Evolutionary conservation across 495 filamentous ascomycete genomes (phyloP).

Genomic region (Neurospora hispaniola): DNA sequence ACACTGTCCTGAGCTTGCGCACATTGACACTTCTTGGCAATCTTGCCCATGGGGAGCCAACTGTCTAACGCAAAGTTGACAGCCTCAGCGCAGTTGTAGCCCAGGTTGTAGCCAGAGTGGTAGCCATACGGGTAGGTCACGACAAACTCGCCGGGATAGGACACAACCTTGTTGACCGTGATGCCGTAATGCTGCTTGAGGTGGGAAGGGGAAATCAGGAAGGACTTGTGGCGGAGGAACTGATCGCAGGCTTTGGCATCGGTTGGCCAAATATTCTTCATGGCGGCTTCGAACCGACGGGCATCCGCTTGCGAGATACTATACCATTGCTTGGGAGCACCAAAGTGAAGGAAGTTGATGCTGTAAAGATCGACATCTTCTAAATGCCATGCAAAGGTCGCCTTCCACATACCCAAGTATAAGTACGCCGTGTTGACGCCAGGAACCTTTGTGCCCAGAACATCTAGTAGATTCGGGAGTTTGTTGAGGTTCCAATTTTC

Average conservation of each 20-base stretch:
- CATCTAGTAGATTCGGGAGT: constrained; percentile 84
- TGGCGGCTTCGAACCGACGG: constrained; percentile 84
- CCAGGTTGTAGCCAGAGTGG: constrained; percentile 95
- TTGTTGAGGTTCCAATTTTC: constrained; percentile 89
- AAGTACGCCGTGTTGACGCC: constrained; percentile 99
- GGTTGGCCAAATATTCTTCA: constrained; percentile 90
- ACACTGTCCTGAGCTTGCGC: constrained; percentile 80
- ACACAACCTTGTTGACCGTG: constrained; percentile 90
- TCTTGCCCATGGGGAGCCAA: constrained; percentile 89
- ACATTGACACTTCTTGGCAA: constrained; percentile 96
- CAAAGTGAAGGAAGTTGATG: constrained; percentile 99
- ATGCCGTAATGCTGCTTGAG: constrained; percentile 83
- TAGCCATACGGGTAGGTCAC: constrained; percentile 98
- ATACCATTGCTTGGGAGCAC: constrained; percentile 98
- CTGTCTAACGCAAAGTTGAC: constrained; percentile 95
- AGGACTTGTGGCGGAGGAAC: constrained; percentile 95
- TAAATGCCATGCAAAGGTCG: constrained; percentile 97
- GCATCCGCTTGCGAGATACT: constrained; percentile 96
- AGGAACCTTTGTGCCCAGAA: constrained; percentile 87
- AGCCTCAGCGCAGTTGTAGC: constrained; percentile 97
- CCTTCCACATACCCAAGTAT: constrained; percentile 99
- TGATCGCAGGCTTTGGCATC: constrained; percentile 97
- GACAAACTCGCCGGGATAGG: constrained; percentile 94
- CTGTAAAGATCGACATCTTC: constrained; percentile 98
- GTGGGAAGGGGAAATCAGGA: constrained; percentile 86